phyloP scores from a whole-genome alignment of 768 basidiomycete species.

The Pleurotus tuber-regium region DNA sequence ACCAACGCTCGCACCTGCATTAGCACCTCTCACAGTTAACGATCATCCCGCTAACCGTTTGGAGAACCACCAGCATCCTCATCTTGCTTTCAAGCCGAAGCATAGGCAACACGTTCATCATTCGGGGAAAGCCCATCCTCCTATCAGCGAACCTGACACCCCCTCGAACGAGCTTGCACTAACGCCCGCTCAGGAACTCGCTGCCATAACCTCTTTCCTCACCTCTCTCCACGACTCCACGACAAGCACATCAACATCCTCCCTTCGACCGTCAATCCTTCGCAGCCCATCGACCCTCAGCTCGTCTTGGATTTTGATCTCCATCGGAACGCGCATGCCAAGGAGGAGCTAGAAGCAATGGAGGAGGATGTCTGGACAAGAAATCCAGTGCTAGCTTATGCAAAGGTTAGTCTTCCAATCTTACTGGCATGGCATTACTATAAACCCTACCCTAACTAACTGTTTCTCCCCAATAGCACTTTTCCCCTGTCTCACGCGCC shows the following conservation, averaged over 20 bases:
- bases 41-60: too few species aligned
- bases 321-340: conserved; percentile 49
- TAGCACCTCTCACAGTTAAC: not conserved
- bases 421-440: not conserved
- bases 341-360: conserved; percentile 56
- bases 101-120: not conserved
- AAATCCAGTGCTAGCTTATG: conserved; percentile 74
- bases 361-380: conserved; percentile 66
- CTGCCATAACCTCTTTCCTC: conserved; percentile 72
- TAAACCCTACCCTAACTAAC: not conserved
- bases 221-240: conserved; percentile 66
- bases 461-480: conserved; percentile 39
- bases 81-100: too few species aligned
- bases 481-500: conserved; percentile 66
- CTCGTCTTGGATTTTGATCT: conserved; percentile 79
- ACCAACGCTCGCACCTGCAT: conserved; percentile 7
- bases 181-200: conserved; percentile 57
- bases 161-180: not conserved
- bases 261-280: conserved; percentile 62
- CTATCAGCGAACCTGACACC: not conserved
- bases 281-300: conserved; percentile 69
- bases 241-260: conserved; percentile 57
- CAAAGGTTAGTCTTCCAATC: too few species aligned
- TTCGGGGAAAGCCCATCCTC: not conserved
- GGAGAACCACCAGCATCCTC: too few species aligned